Percentiles rank a stretch among this genome's conserved stretches.
Evolutionary conservation across 2,329 filamentous ascomycete species (phyloP).

Genomic region (Aspergillus piperis): DNA sequence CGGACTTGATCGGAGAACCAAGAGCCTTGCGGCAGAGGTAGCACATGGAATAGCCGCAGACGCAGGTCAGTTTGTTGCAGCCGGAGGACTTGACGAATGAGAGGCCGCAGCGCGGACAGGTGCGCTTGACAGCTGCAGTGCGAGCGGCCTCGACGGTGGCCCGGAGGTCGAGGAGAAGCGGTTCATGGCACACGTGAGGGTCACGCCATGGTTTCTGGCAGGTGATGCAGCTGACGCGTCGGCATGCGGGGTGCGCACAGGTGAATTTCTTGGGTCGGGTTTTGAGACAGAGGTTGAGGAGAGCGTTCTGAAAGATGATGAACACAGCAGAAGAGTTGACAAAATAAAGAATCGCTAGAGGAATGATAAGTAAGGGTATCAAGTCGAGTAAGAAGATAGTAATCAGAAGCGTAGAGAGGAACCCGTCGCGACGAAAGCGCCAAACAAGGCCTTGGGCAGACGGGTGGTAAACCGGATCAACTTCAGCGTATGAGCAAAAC

Average conservation of each 20-base stretch:
- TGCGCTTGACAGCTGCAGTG: slow-evolving; percentile 90
- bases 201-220: slow-evolving; percentile 85
- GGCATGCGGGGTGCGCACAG: slow-evolving; percentile 71
- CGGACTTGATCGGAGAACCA: slow-evolving; percentile 27
- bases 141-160: slow-evolving; percentile 91
- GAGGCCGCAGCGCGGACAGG: slow-evolving; percentile 87
- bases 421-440: slow-evolving; percentile 59
- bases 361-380: slow-evolving; percentile 49
- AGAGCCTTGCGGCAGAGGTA: slow-evolving; percentile 84
- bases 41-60: slow-evolving; percentile 97
- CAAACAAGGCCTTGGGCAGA: slow-evolving; percentile 54
- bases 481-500: slow-evolving; percentile 88
- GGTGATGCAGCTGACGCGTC: slow-evolving; percentile 72
- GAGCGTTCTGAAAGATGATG: slow-evolving; percentile 58
- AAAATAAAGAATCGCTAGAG: slow-evolving; percentile 59
- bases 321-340: slow-evolving; percentile 54
- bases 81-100: slow-evolving; percentile 91
- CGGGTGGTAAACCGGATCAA: slow-evolving; percentile 73
- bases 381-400: slow-evolving; percentile 46
- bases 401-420: slow-evolving; percentile 54
- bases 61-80: slow-evolving; percentile 95
- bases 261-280: slow-evolving; percentile 74
- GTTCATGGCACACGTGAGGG: slow-evolving; percentile 87
- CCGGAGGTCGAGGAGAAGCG: slow-evolving; percentile 75
- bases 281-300: slow-evolving; percentile 68